phyloP scores from a whole-genome alignment of 495 filamentous ascomycete genomes.

The Podospora didyma region DNA sequence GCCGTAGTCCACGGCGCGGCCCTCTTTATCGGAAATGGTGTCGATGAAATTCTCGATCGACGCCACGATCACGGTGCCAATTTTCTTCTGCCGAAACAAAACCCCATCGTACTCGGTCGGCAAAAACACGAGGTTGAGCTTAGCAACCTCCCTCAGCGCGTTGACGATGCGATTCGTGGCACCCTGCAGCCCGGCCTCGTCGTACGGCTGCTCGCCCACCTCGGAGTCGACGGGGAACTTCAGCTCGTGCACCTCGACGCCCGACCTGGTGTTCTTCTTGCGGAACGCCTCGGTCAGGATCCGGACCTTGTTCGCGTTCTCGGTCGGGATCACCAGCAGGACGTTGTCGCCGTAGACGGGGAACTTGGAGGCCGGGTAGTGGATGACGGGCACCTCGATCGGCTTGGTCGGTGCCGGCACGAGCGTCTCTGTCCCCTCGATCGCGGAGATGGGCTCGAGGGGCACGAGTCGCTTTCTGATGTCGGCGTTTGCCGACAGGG shows the following conservation, averaged over 20 bases:
- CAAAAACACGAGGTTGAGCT: background rate
- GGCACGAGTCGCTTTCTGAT: too few relatives aligned
- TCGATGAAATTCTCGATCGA: slow-evolving; percentile 18
- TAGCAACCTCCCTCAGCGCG: background rate
- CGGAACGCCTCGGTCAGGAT: slow-evolving; percentile 1
- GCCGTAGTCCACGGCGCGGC: slow-evolving; percentile 11
- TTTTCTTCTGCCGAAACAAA: too few relatives aligned
- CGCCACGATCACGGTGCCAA: slow-evolving; percentile 8
- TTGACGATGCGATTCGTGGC: slow-evolving; percentile 15
- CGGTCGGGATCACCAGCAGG: slow-evolving; percentile 17
- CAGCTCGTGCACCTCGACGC: background rate
- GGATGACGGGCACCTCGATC: background rate
- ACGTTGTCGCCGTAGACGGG: background rate
- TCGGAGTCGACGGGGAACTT: slow-evolving; percentile 8
- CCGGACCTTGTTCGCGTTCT: slow-evolving; percentile 5
- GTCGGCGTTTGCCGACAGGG: too few relatives aligned
- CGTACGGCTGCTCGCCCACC: slow-evolving; percentile 23
- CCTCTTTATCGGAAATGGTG: background rate
- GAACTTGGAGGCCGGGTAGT: background rate
- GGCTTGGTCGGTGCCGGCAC: background rate
- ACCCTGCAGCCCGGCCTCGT: slow-evolving; percentile 9
- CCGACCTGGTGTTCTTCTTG: background rate
- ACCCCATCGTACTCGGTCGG: too few relatives aligned
- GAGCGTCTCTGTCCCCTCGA: background rate
- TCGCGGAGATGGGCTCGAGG: too few relatives aligned